These are phyloP conservation scores for Dothistroma pini DNA, from an alignment of 2,329 filamentous ascomycete genomes.

Conservation along the genomic window DNA sequence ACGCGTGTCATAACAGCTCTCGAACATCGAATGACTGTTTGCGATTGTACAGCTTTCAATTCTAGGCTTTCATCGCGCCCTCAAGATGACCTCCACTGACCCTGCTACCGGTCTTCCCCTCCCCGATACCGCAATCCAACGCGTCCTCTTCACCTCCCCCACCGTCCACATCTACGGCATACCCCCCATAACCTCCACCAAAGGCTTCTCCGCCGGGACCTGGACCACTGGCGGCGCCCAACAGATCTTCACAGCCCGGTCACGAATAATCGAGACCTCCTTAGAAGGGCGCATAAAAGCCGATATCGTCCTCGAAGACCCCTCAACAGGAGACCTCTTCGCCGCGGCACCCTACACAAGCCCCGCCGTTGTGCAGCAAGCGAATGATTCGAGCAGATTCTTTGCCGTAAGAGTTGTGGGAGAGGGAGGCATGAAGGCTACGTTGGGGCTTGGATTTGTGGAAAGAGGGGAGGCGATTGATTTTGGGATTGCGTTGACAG, in stretches of 20 bases:
- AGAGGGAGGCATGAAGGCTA: constrained; percentile 69
- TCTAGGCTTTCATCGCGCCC: too few species aligned
- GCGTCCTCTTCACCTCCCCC: constrained; percentile 72
- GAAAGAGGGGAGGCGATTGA: constrained; percentile 83
- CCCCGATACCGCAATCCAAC: constrained; percentile 73
- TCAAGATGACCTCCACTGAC: constrained; percentile 68
- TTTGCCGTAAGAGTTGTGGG: constrained; percentile 80
- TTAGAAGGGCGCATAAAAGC: constrained; percentile 23
- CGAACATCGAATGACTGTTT: background rate
- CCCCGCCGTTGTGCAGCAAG: constrained; percentile 66
- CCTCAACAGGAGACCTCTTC: constrained; percentile 69
- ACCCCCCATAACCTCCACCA: constrained; percentile 71
- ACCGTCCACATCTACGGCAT: constrained; percentile 84
- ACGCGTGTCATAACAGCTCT: background rate
- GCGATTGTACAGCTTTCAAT: background rate
- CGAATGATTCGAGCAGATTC: constrained; percentile 75
- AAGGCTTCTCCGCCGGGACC: constrained; percentile 70
- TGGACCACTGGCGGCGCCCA: constrained; percentile 68
- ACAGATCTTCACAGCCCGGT: constrained; percentile 80
- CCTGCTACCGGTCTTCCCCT: constrained; percentile 60
- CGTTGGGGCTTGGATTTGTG: constrained; percentile 82
- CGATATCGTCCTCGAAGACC: constrained; percentile 77
- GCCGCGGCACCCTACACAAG: constrained; percentile 76
- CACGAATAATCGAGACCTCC: constrained; percentile 52
- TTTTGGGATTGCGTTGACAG: constrained; percentile 75